Evolutionary conservation across 1,284 basidiomycete species (phyloP).

Genomic region (Cerrena zonata): DNA sequence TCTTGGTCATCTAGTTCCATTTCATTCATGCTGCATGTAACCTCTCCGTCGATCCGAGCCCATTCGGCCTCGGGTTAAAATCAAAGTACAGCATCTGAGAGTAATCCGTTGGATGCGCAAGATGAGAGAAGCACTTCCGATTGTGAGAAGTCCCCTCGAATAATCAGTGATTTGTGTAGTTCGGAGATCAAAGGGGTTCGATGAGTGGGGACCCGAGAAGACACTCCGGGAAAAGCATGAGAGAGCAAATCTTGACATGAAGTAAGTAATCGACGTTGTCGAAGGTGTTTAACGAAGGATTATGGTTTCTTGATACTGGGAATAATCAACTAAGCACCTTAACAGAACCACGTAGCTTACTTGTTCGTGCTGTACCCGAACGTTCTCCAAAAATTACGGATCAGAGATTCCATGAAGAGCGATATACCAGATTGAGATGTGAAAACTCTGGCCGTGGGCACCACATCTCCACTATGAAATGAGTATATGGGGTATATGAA

Average conservation of each 20-base stretch:
- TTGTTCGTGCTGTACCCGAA: conserved; percentile 51
- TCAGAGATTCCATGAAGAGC: conserved; percentile 55
- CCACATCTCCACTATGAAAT: too few species aligned
- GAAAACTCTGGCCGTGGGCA: conserved; percentile 64
- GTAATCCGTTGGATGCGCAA: conserved; percentile 51
- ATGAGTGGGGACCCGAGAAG: conserved; percentile 28
- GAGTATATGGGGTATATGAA: conserved; percentile 2
- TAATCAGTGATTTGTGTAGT: conserved; percentile 61
- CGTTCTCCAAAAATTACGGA: conserved; percentile 46
- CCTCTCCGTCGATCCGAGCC: conserved; percentile 47
- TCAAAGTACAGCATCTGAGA: conserved; percentile 51
- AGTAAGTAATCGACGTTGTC: conserved; percentile 66
- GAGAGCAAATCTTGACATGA: conserved; percentile 60
- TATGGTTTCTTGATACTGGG: conserved; percentile 59
- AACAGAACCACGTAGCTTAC: too few species aligned
- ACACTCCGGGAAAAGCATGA: conserved; percentile 29
- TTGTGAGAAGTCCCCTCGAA: conserved; percentile 58
- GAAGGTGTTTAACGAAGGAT: conserved; percentile 69
- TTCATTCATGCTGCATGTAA: background rate
- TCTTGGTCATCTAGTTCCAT: conserved; percentile 55
- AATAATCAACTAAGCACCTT: conserved; percentile 4
- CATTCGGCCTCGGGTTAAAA: conserved; percentile 55
- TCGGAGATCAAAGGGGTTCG: conserved; percentile 52
- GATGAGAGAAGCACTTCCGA: conserved; percentile 51
- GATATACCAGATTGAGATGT: conserved; percentile 74